Evolutionary conservation across 2,329 filamentous ascomycete genomes (phyloP).

Genomic region (Fusarium illudens): DNA sequence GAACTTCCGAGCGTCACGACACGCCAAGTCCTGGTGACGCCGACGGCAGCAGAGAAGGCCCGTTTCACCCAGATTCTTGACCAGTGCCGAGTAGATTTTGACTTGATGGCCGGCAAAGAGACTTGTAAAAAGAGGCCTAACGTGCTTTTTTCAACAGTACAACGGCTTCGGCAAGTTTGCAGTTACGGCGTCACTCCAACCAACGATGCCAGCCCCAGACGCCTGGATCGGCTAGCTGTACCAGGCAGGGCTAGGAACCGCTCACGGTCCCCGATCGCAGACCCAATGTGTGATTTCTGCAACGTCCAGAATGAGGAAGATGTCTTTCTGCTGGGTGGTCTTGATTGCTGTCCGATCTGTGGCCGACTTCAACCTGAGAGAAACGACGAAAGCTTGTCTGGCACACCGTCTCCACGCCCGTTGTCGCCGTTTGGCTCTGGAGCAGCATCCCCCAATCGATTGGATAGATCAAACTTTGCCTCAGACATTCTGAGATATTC

Average conservation of each 20-base stretch:
- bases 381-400: neutral
- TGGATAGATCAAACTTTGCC: rapidly evolving
- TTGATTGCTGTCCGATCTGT: neutral
- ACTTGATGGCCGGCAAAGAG: neutral
- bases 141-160: neutral
- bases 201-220: rapidly evolving
- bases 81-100: neutral
- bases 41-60: rapidly evolving
- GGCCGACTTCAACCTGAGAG: rapidly evolving
- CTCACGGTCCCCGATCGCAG: neutral
- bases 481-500: rapidly evolving
- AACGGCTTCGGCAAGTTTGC: constrained; percentile 8
- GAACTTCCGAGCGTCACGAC: rapidly evolving
- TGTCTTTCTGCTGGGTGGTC: rapidly evolving
- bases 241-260: rapidly evolving
- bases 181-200: neutral
- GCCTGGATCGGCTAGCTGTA: rapidly evolving
- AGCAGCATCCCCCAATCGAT: neutral
- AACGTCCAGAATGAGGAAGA: rapidly evolving
- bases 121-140: neutral
- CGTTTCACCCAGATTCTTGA: neutral
- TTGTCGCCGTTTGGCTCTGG: neutral
- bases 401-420: neutral
- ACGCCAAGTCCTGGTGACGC: rapidly evolving
- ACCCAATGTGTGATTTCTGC: neutral